phyloP scores from a whole-genome alignment of 2,329 filamentous ascomycete genomes.

The Paracamarosporium sp. region DNA sequence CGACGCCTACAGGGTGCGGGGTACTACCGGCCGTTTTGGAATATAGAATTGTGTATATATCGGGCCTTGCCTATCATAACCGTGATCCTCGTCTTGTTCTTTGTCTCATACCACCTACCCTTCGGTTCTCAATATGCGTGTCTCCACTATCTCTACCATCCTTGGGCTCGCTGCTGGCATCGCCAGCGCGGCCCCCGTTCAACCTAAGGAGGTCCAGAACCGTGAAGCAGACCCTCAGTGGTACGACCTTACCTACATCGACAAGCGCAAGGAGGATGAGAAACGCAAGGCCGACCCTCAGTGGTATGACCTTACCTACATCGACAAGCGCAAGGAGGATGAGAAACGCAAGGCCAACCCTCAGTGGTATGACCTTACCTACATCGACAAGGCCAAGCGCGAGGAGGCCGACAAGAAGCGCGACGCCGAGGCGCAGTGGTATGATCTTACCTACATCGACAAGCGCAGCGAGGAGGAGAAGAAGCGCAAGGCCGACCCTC shows the following conservation, averaged over 20 bases:
- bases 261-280: constrained; percentile 6
- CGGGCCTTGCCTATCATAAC: neutral
- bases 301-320: constrained; percentile 11
- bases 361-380: constrained; percentile 9
- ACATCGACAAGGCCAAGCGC: constrained; percentile 7
- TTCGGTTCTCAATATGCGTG: constrained; percentile 6
- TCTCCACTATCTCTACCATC: constrained; percentile 12
- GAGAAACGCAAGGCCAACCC: constrained; percentile 7
- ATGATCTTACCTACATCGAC: constrained; percentile 10
- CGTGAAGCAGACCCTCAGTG: constrained; percentile 6
- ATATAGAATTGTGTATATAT: neutral
- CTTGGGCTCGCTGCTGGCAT: constrained; percentile 12
- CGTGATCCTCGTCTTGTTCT: neutral
- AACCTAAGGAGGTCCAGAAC: constrained; percentile 10
- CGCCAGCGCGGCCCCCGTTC: constrained; percentile 9
- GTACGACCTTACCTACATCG: constrained; percentile 12
- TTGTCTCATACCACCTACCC: neutral
- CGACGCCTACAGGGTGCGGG: neutral
- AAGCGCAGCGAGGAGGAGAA: constrained; percentile 8
- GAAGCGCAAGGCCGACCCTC: constrained; percentile 10
- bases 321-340: constrained; percentile 3
- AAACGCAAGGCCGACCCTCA: constrained; percentile 6
- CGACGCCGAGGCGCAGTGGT: constrained; percentile 5
- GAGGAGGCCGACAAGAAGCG: neutral
- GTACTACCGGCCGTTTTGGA: neutral